Percentiles rank a stretch among this genome's conserved stretches.
These are phyloP conservation scores for Peziza echinospora DNA, from an alignment of 495 filamentous ascomycete genomes.

Conservation along the genomic window DNA sequence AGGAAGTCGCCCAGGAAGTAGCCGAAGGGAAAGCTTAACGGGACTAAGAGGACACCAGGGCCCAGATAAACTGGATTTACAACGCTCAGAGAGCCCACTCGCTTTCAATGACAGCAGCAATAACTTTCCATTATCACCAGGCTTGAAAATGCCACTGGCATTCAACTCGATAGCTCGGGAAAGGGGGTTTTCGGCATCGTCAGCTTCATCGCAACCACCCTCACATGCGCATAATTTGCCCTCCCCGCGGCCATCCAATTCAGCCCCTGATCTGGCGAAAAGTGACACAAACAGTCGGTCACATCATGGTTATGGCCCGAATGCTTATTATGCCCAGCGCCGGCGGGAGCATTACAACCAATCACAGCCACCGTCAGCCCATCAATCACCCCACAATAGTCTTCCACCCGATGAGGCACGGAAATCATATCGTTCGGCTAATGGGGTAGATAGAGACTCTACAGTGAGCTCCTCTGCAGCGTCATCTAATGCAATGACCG, in stretches of 20 bases:
- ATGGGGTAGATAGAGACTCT: conserved; percentile 11
- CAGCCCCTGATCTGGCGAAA: not conserved
- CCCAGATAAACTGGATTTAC: too few species aligned
- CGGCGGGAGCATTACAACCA: not conserved
- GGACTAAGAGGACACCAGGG: conserved; percentile 6
- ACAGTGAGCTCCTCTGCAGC: conserved; percentile 15
- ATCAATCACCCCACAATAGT: conserved; percentile 16
- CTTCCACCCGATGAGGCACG: conserved; percentile 11
- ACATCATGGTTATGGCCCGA: not conserved
- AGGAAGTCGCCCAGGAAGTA: conserved; percentile 3
- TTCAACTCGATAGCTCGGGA: conserved; percentile 18
- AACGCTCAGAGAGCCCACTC: too few species aligned
- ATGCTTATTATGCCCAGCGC: not conserved
- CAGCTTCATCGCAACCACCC: conserved; percentile 6
- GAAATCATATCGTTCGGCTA: conserved; percentile 13
- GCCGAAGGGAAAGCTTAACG: conserved; percentile 7
- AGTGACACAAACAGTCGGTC: not conserved
- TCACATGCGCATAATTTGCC: not conserved
- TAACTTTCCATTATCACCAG: too few species aligned
- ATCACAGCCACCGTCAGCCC: conserved; percentile 11
- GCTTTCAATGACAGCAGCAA: too few species aligned
- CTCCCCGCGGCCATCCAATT: not conserved
- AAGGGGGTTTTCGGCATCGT: conserved; percentile 15
- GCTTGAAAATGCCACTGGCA: conserved; percentile 17
- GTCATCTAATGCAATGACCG: conserved; percentile 42